These are phyloP conservation scores for Usnea hakonensis DNA, from an alignment of 495 filamentous ascomycete genomes.

Conservation along the genomic window DNA sequence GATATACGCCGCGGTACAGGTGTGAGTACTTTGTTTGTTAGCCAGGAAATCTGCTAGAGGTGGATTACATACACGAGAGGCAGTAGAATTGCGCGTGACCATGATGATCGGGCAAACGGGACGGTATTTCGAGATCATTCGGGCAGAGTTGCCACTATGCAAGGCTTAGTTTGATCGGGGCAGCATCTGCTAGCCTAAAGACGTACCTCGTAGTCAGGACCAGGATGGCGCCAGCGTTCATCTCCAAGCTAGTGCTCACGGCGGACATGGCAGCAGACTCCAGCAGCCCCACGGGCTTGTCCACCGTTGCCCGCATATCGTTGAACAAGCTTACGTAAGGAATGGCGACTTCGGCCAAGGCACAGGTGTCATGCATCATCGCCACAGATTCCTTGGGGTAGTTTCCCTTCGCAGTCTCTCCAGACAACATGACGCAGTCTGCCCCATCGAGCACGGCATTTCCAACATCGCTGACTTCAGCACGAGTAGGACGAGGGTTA, in stretches of 20 bases:
- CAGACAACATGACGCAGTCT: slow-evolving; percentile 99
- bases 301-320: slow-evolving; percentile 75
- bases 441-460: slow-evolving; percentile 96
- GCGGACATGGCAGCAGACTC: slow-evolving; percentile 96
- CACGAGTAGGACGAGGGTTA: slow-evolving; percentile 95
- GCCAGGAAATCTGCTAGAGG: slow-evolving; percentile 8
- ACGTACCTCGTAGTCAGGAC: slow-evolving; percentile 80
- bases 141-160: slow-evolving; percentile 73
- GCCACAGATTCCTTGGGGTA: slow-evolving; percentile 88
- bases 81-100: slow-evolving; percentile 79
- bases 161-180: slow-evolving; percentile 25
- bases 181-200: not conserved
- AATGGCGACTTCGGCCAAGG: slow-evolving; percentile 91
- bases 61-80: slow-evolving; percentile 54
- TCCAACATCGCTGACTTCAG: slow-evolving; percentile 96
- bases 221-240: slow-evolving; percentile 91
- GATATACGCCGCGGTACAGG: slow-evolving; percentile 95
- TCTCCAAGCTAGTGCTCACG: slow-evolving; percentile 85
- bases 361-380: slow-evolving; percentile 96
- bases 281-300: slow-evolving; percentile 71
- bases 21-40: slow-evolving; percentile 59
- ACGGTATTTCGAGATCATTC: slow-evolving; percentile 94
- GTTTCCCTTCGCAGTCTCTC: slow-evolving; percentile 95
- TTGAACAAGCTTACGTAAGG: slow-evolving; percentile 95
- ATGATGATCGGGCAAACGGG: slow-evolving; percentile 98